A percentile compares a stretch with the other conserved stretches of the same genome.
Conservation (phyloP, 2,329 filamentous ascomycete genomes). For the Aspergillus puulaauensis region DNA sequence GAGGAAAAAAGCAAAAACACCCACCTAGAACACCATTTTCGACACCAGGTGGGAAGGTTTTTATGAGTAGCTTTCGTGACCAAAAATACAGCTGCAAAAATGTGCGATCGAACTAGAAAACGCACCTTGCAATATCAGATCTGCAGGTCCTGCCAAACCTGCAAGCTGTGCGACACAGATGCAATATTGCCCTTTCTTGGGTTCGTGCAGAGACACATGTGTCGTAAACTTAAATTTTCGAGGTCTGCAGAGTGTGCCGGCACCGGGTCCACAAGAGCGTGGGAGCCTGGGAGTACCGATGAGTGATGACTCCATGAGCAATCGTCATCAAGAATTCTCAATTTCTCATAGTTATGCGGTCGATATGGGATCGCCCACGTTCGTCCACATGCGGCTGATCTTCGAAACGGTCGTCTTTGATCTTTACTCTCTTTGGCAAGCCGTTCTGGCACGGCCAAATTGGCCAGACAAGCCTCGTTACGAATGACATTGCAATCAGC, state of each 20-base stretch:
- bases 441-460: background rate
- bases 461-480: background rate
- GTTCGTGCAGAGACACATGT: background rate
- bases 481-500: slow-evolving; percentile 11
- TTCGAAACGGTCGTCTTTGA: slow-evolving; percentile 12
- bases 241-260: background rate
- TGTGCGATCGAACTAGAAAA: background rate
- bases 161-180: background rate
- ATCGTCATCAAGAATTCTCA: background rate
- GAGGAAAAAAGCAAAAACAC: slow-evolving; percentile 4
- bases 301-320: background rate
- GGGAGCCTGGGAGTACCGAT: background rate
- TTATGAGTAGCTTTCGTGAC: background rate
- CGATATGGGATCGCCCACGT: slow-evolving; percentile 20
- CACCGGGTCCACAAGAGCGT: background rate
- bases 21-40: background rate
- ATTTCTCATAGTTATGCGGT: background rate
- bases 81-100: background rate
- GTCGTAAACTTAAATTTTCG: background rate
- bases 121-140: background rate
- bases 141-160: background rate
- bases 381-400: slow-evolving; percentile 19
- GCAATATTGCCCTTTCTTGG: slow-evolving; percentile 13
- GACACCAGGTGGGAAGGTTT: background rate
- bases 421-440: slow-evolving; percentile 4